Percentiles rank a stretch among this genome's conserved stretches.
Conservation (phyloP, 2,329 filamentous ascomycete species). For the Pseudofabraea citricarpa region DNA sequence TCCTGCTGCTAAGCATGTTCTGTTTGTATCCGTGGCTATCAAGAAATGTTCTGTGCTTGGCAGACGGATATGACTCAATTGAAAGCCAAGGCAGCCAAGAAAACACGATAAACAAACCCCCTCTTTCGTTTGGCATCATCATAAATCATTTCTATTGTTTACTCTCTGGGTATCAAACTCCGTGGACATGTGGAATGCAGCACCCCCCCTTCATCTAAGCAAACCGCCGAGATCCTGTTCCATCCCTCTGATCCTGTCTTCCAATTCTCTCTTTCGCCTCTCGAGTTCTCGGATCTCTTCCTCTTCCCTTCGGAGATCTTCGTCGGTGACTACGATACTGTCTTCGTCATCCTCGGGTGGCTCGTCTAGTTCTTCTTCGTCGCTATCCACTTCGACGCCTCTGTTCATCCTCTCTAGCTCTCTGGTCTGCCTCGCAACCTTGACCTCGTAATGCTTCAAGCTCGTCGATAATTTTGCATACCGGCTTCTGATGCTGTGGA, state of each 20-base stretch:
- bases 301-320: constrained; percentile 65
- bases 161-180: constrained; percentile 3
- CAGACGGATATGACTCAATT: too few relatives aligned
- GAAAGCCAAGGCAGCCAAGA: too few relatives aligned
- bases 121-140: too few relatives aligned
- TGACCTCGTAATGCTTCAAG: constrained; percentile 73
- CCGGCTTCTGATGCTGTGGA: constrained; percentile 65
- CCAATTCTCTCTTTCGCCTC: constrained; percentile 54
- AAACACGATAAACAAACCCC: too few relatives aligned
- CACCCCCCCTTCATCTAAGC: constrained; percentile 18
- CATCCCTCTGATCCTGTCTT: constrained; percentile 63
- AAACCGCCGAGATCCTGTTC: constrained; percentile 62
- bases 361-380: constrained; percentile 48
- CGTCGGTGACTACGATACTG: constrained; percentile 54
- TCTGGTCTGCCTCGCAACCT: constrained; percentile 70
- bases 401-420: constrained; percentile 71
- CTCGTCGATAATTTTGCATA: constrained; percentile 69
- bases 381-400: constrained; percentile 50
- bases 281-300: constrained; percentile 62
- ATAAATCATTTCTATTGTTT: too few relatives aligned
- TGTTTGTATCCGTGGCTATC: too few relatives aligned
- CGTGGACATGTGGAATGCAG: not conserved
- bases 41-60: too few relatives aligned
- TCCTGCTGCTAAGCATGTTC: too few relatives aligned
- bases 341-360: constrained; percentile 36